phyloP scores from a whole-genome alignment of 73 alveolate species.

The Paramecium caudatum region DNA sequence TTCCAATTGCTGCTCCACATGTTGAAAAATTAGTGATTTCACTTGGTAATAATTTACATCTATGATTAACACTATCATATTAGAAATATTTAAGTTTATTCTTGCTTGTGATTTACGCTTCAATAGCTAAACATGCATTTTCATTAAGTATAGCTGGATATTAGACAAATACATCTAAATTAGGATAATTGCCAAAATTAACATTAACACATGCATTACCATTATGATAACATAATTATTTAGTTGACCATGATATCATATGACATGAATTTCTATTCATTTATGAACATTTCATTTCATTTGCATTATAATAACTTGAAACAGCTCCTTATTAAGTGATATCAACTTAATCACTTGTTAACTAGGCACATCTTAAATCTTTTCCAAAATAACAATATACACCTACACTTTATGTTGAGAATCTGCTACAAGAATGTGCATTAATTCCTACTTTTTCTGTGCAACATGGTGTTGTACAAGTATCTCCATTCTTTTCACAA shows the following conservation, averaged over 20 bases:
- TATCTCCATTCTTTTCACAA: constrained; percentile 5
- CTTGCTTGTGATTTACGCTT: not conserved
- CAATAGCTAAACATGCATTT: constrained; percentile 1
- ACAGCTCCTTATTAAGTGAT: not conserved
- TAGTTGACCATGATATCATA: constrained; percentile 13
- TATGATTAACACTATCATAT: not conserved
- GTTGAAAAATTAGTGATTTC: not conserved
- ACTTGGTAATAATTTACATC: not conserved
- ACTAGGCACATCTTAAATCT: not conserved
- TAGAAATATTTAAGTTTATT: not conserved
- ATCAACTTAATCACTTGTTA: not conserved
- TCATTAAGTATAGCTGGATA: not conserved
- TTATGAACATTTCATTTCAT: constrained; percentile 3
- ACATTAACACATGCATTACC: constrained; percentile 5
- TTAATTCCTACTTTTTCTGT: not conserved
- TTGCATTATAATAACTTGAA: not conserved
- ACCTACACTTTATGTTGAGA: not conserved
- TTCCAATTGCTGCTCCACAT: not conserved
- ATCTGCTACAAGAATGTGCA: constrained; percentile 49
- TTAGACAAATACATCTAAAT: not conserved
- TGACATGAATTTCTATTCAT: constrained; percentile 28
- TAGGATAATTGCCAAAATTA: not conserved
- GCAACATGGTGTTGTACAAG: constrained; percentile 43
- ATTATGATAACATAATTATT: not conserved
- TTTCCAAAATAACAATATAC: not conserved